Base-by-base conservation (phyloP, 169 alveolate species). In the Plasmodium gaboni region DNA sequence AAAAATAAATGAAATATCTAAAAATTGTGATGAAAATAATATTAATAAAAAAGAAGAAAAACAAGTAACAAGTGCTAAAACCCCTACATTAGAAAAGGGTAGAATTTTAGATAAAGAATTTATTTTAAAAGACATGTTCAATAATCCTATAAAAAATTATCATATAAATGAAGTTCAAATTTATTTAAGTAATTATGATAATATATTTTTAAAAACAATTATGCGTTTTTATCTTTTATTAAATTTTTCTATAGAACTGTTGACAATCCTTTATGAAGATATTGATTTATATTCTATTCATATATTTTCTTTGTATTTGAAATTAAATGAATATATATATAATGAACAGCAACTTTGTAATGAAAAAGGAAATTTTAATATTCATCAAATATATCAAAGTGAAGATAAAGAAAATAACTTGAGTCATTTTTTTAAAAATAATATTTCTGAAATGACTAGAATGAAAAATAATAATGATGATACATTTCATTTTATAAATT, bases 101-200 rank as follows among this genome's bases (percentile, higher is more conserved):
- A 59, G 46, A 32, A 78, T 51, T 26, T 5, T 59, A 64, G 89
- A 78, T 42, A 78, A 65, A 64, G 80, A 78, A 51, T 65, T 64
- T 22, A 28, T 51, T 7, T 59, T 78, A 19, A 78, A 78, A 69
- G 89, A 78, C 19, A 19, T 78, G 12, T 78, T 78, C 24, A 78
- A 78, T 59, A 64, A 78, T 32, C 64, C 78, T 9, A 78, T 78
- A 9, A 78, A 65, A 46, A 53, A 59, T 65, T 65, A 78, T 17
- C 57, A 38, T 13, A 55, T 69, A 38, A 65, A 65, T 65, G 72
- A 78, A 10, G 59, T 78, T 65, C 71, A 78, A 10, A 24, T 78
- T n/a, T 78, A 65, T 78, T 51, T 78, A 50, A 78, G 89, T 50
- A 64, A 65, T 51, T 78, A 78, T 59, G 89, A 78, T 32, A 63